Evolutionary conservation across 2,329 filamentous ascomycete genomes (phyloP).

Genomic region (Didymella pinodella): DNA sequence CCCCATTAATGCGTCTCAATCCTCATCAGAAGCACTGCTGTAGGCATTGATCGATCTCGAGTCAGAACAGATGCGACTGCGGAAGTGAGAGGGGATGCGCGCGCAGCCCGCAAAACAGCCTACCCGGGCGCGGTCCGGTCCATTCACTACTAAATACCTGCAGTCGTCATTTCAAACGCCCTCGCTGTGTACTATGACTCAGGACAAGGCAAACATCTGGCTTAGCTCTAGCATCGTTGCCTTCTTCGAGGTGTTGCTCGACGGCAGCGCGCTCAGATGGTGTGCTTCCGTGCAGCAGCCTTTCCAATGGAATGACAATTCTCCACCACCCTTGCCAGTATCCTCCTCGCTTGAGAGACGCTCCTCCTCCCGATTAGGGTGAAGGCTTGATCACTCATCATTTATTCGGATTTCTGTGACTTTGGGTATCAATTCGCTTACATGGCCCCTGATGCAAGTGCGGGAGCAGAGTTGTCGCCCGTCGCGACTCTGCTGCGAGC

Average conservation of each 20-base stretch:
- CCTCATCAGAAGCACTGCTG: conserved; percentile 7
- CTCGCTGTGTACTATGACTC: conserved; percentile 21
- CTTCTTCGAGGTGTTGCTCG: conserved; percentile 24
- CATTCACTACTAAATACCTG: conserved; percentile 19
- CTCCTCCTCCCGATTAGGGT: conserved; percentile 29
- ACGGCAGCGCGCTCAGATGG: conserved; percentile 35
- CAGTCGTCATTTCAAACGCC: conserved; percentile 13
- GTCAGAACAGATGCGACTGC: conserved; percentile 11
- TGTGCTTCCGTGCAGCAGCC: conserved; percentile 24
- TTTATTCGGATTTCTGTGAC: conserved; percentile 24
- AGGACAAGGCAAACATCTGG: conserved; percentile 29
- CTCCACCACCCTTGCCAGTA: conserved; percentile 27
- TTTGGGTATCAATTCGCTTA: conserved; percentile 20
- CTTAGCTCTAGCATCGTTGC: conserved; percentile 40
- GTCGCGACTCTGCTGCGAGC: conserved; percentile 24
- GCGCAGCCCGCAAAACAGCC: conserved; percentile 30
- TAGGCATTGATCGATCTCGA: conserved; percentile 18
- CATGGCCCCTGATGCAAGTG: conserved; percentile 36
- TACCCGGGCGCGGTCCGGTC: conserved; percentile 14
- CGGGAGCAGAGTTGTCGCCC: conserved; percentile 34
- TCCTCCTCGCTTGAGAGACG: conserved; percentile 21
- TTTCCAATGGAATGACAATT: conserved; percentile 33
- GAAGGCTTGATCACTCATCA: conserved; percentile 31
- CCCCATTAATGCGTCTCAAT: conserved; percentile 32
- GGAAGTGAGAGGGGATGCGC: conserved; percentile 14